Evolutionary conservation across 2,329 filamentous ascomycete species (phyloP), one percentile per base, ranked within the genome.

Genomic region (Calonectria hawksworthii): DNA sequence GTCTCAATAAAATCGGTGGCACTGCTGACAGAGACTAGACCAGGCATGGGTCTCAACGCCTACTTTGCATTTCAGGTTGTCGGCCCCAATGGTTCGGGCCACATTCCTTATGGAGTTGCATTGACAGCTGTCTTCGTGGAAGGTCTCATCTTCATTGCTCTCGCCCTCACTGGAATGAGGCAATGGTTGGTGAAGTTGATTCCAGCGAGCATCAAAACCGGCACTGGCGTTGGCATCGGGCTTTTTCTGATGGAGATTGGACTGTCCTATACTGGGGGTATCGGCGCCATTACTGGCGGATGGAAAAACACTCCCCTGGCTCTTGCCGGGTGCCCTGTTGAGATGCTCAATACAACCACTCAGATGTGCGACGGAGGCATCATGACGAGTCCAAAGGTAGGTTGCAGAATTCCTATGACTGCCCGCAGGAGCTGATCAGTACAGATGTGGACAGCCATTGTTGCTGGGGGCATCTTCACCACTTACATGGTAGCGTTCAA

Each of bases 131-230:
- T 96, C 72, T 96, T 96, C 82, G 92, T 95, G 9, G 94, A 96
- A 85, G 94, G 94, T 26, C 93, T 94, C 81, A 91, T 96, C 70
- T 96, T 96, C 84, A 90, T 96, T 59, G 93, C 87, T 3, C 88
- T 96, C 36, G 94, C 94, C 1, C 82, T 96, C 30, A 88, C 95
- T 36, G 94, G 94, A n/a, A 90, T 96, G 86, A 92, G 94, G 21
- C 94, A 96, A 83, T 96, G 94, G 94, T 89, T 96, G 26, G 94
- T 95, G 16, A 91, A 94, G 76, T 91, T 93, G 30, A 94, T 96
- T 74, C 94, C 94, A 0, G 90, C 91, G 30, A 95, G 93, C 51
- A 95, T 96, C 85, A 96, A 96, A 84, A 92, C 96, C 61, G 94
- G 94, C 8, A 95, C 93, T 11, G 94, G 94, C 73, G 94, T 94